Evolutionary conservation across 805 yeast genomes (phyloP), one percentile per base, ranked within the genome.

Genomic region (Suhomyces canberraensis): DNA sequence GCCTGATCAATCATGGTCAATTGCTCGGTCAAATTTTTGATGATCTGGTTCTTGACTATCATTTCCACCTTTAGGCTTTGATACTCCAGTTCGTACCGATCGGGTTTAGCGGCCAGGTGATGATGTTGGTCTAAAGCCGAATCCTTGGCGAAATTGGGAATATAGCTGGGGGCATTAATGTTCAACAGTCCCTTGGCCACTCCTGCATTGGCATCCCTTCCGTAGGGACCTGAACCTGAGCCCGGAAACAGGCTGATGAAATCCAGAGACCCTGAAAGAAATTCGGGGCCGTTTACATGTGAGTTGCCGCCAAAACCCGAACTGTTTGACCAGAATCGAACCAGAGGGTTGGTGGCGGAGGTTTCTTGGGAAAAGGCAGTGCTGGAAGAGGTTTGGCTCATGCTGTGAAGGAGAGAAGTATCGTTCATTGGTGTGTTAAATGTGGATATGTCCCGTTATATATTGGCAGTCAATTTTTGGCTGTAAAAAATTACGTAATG

Each of bases 11-110:
- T 33, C 15, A 46, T 31, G 30, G 49, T 51, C 29, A 65, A 45
- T 40, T 66, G 64, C 27, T 63, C 64, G 11, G 64, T 54, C 47
- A 68, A 50, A 42, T 59, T 54, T 39, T 58, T 50, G 46, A 62
- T 51, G 41, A 69, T 52, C 49, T 64, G 64, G 31, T 81, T 78
- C 51, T 80, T 82, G 34, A 80, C 59, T 39, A 70, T 70, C 34
- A 82, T 50, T 44, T 78, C 78, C 32, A 75, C 56, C 45, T 69
- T 71, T 38, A 75, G 54, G 36, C 63, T 58, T 31, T 73, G 38
- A 33, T 29, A 31, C 21, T 42, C 38, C 9, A 9, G 22, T 7
- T 9, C 22, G 22, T 20, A 20, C 9, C 22, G 7, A 9, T 20
- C 22, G 8, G 9, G 7, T 7, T 7, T 7, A 7, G 9, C 22